phyloP scores from a whole-genome alignment of 192 early-diverging fungal genomes.

The Mortierella alpina region DNA sequence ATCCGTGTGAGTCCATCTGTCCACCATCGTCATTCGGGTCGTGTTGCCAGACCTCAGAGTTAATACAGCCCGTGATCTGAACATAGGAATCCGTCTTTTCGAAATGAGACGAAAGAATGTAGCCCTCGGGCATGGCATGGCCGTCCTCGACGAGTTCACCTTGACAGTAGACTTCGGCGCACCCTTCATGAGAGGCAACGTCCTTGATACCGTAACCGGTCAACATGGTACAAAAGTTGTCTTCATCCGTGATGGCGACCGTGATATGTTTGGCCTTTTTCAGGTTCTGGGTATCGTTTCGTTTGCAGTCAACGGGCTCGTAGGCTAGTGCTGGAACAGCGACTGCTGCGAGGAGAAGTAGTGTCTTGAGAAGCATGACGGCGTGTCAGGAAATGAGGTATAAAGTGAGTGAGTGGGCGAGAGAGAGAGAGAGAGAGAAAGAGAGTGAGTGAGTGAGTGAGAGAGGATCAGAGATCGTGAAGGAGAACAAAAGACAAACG shows the following conservation, averaged over 20 bases:
- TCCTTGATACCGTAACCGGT: constrained; percentile 13
- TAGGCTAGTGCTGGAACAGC: constrained; percentile 21
- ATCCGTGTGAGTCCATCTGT: constrained; percentile 55
- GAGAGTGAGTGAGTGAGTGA: not conserved
- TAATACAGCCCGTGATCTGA: constrained; percentile 53
- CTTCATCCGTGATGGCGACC: constrained; percentile 6
- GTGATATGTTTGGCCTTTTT: constrained; percentile 10
- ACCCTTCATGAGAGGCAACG: constrained; percentile 32
- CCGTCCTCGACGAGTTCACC: not conserved
- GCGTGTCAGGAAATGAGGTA: no score
- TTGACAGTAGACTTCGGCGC: constrained; percentile 26
- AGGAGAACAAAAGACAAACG: not conserved
- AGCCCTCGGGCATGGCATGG: constrained; percentile 6
- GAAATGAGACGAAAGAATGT: constrained; percentile 17
- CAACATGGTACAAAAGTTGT: constrained; percentile 33
- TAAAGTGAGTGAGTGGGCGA: no score
- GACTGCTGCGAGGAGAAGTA: constrained; percentile 9
- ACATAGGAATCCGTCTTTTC: constrained; percentile 18
- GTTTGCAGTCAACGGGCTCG: constrained; percentile 21
- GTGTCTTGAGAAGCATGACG: constrained; percentile 11
- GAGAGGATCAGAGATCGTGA: not conserved
- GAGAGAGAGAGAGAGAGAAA: not conserved
- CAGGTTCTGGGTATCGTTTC: not conserved
- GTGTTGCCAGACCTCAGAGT: constrained; percentile 31
- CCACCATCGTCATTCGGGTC: constrained; percentile 47